Percentiles rank a stretch among this genome's conserved stretches.
phyloP scores from a whole-genome alignment of 805 yeast genomes.

The Candida quercuum region DNA sequence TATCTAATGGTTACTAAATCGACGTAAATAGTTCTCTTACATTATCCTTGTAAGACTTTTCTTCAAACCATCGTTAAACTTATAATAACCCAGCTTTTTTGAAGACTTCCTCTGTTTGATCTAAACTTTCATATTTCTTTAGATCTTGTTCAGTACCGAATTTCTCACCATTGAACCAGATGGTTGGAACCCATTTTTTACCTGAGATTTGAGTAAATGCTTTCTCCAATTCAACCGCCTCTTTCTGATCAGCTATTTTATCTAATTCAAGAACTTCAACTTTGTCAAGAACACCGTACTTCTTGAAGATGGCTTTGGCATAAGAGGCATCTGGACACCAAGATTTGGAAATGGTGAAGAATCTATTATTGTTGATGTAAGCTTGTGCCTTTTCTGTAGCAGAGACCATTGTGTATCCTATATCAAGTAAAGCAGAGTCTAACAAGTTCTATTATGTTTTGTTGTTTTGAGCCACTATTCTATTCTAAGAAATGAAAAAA shows the following conservation, averaged over 20 bases:
- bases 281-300: constrained; percentile 44
- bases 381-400: constrained; percentile 32
- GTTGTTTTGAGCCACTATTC: too few species aligned
- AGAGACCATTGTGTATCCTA: not conserved
- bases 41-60: too few species aligned
- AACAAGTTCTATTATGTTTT: too few species aligned
- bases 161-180: constrained; percentile 52
- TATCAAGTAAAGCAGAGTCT: not conserved
- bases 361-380: constrained; percentile 40
- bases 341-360: constrained; percentile 57
- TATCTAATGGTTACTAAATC: too few species aligned
- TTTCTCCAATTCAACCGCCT: constrained; percentile 47
- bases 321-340: constrained; percentile 82
- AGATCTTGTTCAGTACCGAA: constrained; percentile 54
- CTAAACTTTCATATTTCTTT: constrained; percentile 23
- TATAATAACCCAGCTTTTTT: constrained; percentile 17
- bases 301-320: constrained; percentile 49
- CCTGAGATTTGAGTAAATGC: constrained; percentile 54
- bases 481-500: too few species aligned
- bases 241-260: constrained; percentile 37
- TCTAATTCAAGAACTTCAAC: constrained; percentile 58
- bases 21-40: too few species aligned
- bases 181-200: constrained; percentile 65
- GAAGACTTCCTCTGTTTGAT: constrained; percentile 19
- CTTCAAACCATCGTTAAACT: not conserved